Base-by-base conservation (phyloP, 106 monocot species). In the Dendrobium catenatum region DNA sequence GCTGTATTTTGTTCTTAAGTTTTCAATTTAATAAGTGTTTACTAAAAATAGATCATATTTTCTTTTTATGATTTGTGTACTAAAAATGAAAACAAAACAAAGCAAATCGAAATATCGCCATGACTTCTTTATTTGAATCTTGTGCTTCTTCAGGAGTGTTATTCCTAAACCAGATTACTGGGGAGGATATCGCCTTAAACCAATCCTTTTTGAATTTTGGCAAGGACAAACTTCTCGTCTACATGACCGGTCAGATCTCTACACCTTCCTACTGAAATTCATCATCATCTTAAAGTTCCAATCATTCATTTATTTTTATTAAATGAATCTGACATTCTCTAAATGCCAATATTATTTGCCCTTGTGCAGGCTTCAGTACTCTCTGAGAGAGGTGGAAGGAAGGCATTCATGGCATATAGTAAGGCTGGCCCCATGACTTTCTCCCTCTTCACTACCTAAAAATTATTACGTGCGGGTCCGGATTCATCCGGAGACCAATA, bases 141-240 rank as follows among this genome's bases (percentile, higher is more conserved):
- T 76, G 27, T 76, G 70, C 13, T 42, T 76, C 16, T 3, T 18
- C 84, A 98, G 94, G 72, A 93, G 87, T 72, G 27, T 83, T 80
- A 91, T 95, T 79, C 98, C 93, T 22, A 95, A 93, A 79, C 94
- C 94, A 42, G 95, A 91, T 42, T 90, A 91, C 84, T 98, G 98
- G 98, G 94, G 98, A 83, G 98, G 98, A 40, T 94, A 95, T 82
- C 87, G 91, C 82, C 89, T 98, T 55, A 89, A 68, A 41, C 98
- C 94, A 80, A 84, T 24, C 9, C 85, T 81, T n/a, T 80, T 93
- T 61, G 98, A 98, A 79, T 98, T 98, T 73, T 95, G 94, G 98
- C 94, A 98, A 85, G 98, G 98, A 55, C 98, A 98, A 61, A 84
- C 92, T 74, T 94, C 92, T 85, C 97, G 97, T 73, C 88, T 98